phyloP scores from a whole-genome alignment of 176 grass and related monocot species.

The Carex cristatella region DNA sequence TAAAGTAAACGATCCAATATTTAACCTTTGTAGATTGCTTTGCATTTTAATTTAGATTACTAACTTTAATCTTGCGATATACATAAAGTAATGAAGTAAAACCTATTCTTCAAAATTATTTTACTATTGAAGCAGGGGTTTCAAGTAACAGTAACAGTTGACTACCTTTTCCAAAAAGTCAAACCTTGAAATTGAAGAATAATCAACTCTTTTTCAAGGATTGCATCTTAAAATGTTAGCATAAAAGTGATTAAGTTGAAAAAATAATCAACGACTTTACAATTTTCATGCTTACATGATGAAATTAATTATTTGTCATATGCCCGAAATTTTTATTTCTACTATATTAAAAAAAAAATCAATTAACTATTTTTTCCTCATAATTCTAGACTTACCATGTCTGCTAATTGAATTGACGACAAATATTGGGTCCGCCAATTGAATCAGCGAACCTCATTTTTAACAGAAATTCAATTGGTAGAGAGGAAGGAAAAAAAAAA shows the following conservation, averaged over 20 bases:
- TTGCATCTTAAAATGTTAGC: too few relatives aligned
- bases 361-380: too few relatives aligned
- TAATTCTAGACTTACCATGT: too few relatives aligned
- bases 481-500: too few relatives aligned
- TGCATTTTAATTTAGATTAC: neutral
- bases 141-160: neutral
- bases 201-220: neutral
- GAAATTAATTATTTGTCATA: neutral
- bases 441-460: too few relatives aligned
- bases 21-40: neutral
- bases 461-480: too few relatives aligned
- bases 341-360: too few relatives aligned
- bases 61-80: neutral
- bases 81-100: neutral
- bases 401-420: too few relatives aligned
- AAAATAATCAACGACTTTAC: neutral
- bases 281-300: neutral
- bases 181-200: neutral
- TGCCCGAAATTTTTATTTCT: too few relatives aligned
- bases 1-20: neutral
- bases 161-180: neutral
- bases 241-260: neutral
- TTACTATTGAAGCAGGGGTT: neutral
- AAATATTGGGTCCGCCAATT: too few relatives aligned
- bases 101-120: neutral